Evolutionary conservation across 164 flowering plant genomes (phyloP), one percentile per base, ranked within the genome.

Genomic region (Vitis riparia): DNA sequence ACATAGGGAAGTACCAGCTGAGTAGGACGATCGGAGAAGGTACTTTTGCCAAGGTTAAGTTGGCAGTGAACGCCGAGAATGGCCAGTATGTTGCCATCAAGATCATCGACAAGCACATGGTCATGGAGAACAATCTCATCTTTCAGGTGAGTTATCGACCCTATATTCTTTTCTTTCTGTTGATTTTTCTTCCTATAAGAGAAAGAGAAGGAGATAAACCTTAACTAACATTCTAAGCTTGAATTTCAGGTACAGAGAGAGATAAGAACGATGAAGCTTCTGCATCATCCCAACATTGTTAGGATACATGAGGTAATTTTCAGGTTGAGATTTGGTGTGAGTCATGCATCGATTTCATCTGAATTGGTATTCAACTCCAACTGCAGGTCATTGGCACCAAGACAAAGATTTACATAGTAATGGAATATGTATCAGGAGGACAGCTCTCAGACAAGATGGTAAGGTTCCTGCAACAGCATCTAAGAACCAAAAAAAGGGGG

Each of bases 361-460:
- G 44, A 8, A 19, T 17, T 32, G 2, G 47, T 52, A 16, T 4
- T 17, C 5, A 37, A 49, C 68, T 51, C 17, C 15, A 10, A 29
- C 37, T 19, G 19, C 84, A 89, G 94, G 97, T 92, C 32, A 80
- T 84, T 16, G 94, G 87, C 12, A 81, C 91, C 13, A 90, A 90
- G 80, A 81, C 90, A 11, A 91, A 86, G 71, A 85, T 88, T 27
- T 87, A 81, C 73, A 83, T 90, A 14, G 87, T 85, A 30, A 88
- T 90, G 94, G 97, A 92, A 62, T 85, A 90, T 53, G 75, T 90
- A 37, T 61, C 88, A 2, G 91, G 94, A 32, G 93, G 93, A 15
- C 87, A 83, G 69, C 83, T 91, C 14, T 81, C 91, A 2, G 85
- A 86, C 78, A 89, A 86, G 79, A 48, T 91, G 82, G 97, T 89